Evolutionary conservation across 2,329 filamentous ascomycete species (phyloP).

Genomic region (Sporothrix mexicana): DNA sequence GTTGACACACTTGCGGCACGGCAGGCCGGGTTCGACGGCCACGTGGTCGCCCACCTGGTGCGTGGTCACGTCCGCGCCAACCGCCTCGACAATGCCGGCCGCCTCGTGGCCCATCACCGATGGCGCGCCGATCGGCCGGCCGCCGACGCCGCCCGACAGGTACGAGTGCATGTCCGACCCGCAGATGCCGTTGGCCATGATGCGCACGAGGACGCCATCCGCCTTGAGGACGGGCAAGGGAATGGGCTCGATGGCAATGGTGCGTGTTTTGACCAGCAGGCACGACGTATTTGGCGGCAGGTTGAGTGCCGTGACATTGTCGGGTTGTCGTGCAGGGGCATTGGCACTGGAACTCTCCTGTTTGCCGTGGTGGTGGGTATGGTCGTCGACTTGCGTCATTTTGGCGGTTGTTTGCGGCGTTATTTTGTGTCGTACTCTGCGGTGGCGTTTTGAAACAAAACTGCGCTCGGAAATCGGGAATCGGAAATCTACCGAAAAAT

Average conservation of each 20-base stretch:
- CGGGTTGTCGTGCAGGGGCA: too few species aligned
- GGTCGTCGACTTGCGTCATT: constrained; percentile 18
- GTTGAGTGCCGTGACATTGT: constrained; percentile 11
- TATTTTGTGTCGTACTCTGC: neutral
- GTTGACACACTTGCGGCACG: constrained; percentile 76
- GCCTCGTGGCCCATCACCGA: constrained; percentile 78
- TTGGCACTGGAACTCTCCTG: too few species aligned
- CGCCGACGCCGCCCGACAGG: constrained; percentile 81
- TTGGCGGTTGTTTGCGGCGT: neutral
- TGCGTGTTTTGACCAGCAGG: constrained; percentile 48
- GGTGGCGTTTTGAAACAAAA: neutral
- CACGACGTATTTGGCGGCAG: constrained; percentile 33
- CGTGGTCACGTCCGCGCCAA: constrained; percentile 67
- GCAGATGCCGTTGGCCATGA: constrained; percentile 87
- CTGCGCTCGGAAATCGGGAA: neutral
- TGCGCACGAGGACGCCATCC: constrained; percentile 78
- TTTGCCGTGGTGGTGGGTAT: neutral
- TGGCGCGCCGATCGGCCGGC: constrained; percentile 79
- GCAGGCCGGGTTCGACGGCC: constrained; percentile 86
- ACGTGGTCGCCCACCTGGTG: constrained; percentile 79
- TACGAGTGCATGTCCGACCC: constrained; percentile 90
- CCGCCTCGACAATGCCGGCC: constrained; percentile 74
- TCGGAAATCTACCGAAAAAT: neutral
- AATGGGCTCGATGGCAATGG: constrained; percentile 75
- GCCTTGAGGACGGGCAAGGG: constrained; percentile 71